A percentile compares a stretch with the other conserved stretches of the same genome.
Evolutionary conservation across 2,329 filamentous ascomycete species (phyloP).

Genomic region (Penicillium nordicum): DNA sequence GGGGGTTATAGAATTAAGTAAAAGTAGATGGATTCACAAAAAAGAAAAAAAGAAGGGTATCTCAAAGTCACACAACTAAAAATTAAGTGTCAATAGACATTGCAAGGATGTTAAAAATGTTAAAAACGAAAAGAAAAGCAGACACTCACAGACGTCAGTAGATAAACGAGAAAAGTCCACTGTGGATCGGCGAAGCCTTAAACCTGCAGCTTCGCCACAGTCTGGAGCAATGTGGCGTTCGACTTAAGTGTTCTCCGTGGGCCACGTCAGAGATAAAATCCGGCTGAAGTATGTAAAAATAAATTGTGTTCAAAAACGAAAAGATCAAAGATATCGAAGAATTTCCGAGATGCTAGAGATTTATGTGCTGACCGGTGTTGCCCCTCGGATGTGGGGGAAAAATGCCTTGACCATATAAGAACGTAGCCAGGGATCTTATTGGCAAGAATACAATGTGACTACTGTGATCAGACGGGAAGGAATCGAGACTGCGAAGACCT

Average conservation of each 20-base stretch:
- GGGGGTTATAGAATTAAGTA: slow-evolving; percentile 6
- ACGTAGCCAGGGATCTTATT: slow-evolving; percentile 24
- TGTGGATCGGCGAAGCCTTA: slow-evolving; percentile 19
- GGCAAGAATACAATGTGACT: slow-evolving; percentile 19
- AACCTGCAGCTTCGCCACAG: slow-evolving; percentile 41
- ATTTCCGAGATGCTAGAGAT: slow-evolving; percentile 6
- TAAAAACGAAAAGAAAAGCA: slow-evolving; percentile 3
- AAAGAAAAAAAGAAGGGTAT: slow-evolving; percentile 1
- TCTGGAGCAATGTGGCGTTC: slow-evolving; percentile 26
- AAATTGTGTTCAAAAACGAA: background rate
- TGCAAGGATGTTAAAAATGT: slow-evolving; percentile 7
- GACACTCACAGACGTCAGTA: slow-evolving; percentile 14
- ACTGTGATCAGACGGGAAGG: slow-evolving; percentile 16
- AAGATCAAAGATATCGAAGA: background rate
- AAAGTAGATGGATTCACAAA: background rate
- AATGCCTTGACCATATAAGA: slow-evolving; percentile 18
- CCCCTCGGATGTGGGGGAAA: slow-evolving; percentile 21
- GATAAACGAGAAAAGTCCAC: slow-evolving; percentile 21
- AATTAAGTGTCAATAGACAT: slow-evolving; percentile 8
- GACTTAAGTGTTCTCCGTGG: slow-evolving; percentile 15
- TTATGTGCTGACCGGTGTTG: slow-evolving; percentile 17
- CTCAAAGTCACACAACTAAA: slow-evolving; percentile 9
- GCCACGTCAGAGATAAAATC: slow-evolving; percentile 34
- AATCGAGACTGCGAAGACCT: slow-evolving; percentile 17
- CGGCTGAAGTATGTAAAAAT: slow-evolving; percentile 5